These are phyloP conservation scores for Fusarium sp. DNA, from an alignment of 2,329 filamentous ascomycete genomes.

Conservation along the genomic window DNA sequence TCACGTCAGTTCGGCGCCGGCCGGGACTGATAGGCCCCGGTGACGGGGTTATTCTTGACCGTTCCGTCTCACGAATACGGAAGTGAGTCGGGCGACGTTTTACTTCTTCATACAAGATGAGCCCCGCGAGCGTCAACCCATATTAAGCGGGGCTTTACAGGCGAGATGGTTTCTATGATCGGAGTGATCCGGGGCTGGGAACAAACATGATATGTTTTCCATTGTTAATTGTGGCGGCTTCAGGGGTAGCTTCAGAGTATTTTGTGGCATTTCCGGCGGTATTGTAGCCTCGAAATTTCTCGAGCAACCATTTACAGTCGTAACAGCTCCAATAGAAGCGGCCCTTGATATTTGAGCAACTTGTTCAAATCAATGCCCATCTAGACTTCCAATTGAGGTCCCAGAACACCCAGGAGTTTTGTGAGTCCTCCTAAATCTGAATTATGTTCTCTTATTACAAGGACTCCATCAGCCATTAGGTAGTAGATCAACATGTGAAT, in stretches of 20 bases:
- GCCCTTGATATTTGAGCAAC: neutral
- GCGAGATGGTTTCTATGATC: constrained; percentile 35
- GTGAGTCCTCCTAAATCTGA: neutral
- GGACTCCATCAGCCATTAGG: neutral
- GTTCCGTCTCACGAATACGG: constrained; percentile 41
- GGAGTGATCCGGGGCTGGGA: constrained; percentile 41
- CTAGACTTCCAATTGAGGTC: neutral
- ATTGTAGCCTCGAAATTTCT: neutral
- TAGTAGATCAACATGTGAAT: constrained; percentile 28
- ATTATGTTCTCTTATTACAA: neutral
- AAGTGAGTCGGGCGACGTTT: constrained; percentile 23
- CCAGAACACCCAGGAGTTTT: neutral
- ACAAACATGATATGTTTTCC: constrained; percentile 26
- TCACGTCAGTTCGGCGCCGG: constrained; percentile 19
- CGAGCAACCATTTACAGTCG: neutral
- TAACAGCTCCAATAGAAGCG: too few relatives aligned
- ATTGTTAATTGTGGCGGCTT: constrained; percentile 3
- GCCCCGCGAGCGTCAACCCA: constrained; percentile 42
- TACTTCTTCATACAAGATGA: constrained; percentile 1
- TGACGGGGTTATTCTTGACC: constrained; percentile 2
- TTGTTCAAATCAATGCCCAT: neutral
- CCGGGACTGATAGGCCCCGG: constrained; percentile 20
- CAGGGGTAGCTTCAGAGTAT: constrained; percentile 6
- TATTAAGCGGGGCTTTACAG: constrained; percentile 39
- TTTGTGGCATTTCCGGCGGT: constrained; percentile 8